Evolutionary conservation across 164 flowering plant genomes (phyloP).

Genomic region (Brasenia schreberi): DNA sequence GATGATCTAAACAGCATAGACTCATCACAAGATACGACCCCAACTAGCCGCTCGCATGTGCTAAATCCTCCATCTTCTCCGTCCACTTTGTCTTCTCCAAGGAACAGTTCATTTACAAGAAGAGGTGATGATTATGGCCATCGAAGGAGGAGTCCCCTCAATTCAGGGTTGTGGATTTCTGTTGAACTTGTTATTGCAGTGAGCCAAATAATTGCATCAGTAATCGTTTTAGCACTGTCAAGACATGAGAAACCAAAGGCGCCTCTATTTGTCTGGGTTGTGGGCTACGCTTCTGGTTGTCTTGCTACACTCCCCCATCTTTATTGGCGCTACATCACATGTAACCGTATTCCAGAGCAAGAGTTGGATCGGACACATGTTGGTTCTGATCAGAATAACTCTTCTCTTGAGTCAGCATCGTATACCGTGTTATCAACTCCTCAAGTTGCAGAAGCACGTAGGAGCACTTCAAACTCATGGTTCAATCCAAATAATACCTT

Average conservation of each 20-base stretch:
- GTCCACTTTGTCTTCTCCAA: conserved; percentile 18
- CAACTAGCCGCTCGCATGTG: neutral
- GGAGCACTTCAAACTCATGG: conserved; percentile 12
- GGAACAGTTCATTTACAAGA: conserved; percentile 16
- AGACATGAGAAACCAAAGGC: conserved; percentile 38
- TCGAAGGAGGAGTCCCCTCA: conserved; percentile 62
- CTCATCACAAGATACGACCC: conserved; percentile 20
- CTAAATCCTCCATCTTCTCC: conserved; percentile 21
- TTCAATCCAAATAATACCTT: neutral
- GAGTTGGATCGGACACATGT: conserved; percentile 23
- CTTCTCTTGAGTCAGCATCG: conserved; percentile 17
- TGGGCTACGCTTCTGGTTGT: conserved; percentile 49
- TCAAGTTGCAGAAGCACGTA: conserved; percentile 15
- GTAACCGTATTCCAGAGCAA: conserved; percentile 31
- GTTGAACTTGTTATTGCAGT: conserved; percentile 52
- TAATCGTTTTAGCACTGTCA: conserved; percentile 29
- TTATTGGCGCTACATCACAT: conserved; percentile 58
- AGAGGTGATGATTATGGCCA: conserved; percentile 48
- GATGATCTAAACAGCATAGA: conserved; percentile 6
- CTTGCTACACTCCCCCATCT: conserved; percentile 49
- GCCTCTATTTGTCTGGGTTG: conserved; percentile 43
- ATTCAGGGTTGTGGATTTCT: conserved; percentile 76
- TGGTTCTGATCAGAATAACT: conserved; percentile 24
- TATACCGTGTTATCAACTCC: conserved; percentile 27
- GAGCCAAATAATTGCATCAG: conserved; percentile 52